Evolutionary conservation across 2,329 filamentous ascomycete genomes (phyloP).

Genomic region (Alternaria arborescens): DNA sequence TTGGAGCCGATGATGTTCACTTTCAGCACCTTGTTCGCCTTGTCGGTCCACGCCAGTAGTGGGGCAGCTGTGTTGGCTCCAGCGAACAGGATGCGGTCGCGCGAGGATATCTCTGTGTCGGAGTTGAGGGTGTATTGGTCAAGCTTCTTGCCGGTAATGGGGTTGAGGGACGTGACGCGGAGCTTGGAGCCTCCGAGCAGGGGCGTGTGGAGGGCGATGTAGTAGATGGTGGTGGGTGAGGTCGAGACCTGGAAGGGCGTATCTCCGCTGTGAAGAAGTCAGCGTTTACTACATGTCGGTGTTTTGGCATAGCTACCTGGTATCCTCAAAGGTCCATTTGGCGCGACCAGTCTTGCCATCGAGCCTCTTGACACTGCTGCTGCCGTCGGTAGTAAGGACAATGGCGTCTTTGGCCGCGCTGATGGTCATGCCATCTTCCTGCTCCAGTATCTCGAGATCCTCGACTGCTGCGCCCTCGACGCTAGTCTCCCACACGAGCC

Average conservation of each 20-base stretch:
- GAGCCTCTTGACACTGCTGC: slow-evolving; percentile 72
- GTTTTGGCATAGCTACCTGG: slow-evolving; percentile 53
- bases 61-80: slow-evolving; percentile 79
- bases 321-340: slow-evolving; percentile 80
- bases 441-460: slow-evolving; percentile 80
- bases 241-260: slow-evolving; percentile 77
- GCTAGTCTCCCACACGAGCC: slow-evolving; percentile 75
- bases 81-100: slow-evolving; percentile 74
- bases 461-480: slow-evolving; percentile 66
- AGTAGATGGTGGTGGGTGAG: slow-evolving; percentile 74
- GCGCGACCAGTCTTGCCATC: slow-evolving; percentile 75
- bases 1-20: slow-evolving; percentile 72
- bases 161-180: slow-evolving; percentile 77
- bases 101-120: slow-evolving; percentile 74
- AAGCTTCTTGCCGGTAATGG: slow-evolving; percentile 73
- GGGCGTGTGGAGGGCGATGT: slow-evolving; percentile 76
- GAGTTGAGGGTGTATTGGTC: slow-evolving; percentile 76
- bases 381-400: slow-evolving; percentile 68
- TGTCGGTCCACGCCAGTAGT: slow-evolving; percentile 78
- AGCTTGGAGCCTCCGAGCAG: slow-evolving; percentile 74
- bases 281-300: slow-evolving; percentile 7
- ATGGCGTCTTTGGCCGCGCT: slow-evolving; percentile 71
- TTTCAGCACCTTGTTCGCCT: slow-evolving; percentile 67
- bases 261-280: slow-evolving; percentile 64
- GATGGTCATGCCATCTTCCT: slow-evolving; percentile 65